phyloP scores from a whole-genome alignment of 192 early-diverging fungal species.

The Coemansia asiatica region DNA sequence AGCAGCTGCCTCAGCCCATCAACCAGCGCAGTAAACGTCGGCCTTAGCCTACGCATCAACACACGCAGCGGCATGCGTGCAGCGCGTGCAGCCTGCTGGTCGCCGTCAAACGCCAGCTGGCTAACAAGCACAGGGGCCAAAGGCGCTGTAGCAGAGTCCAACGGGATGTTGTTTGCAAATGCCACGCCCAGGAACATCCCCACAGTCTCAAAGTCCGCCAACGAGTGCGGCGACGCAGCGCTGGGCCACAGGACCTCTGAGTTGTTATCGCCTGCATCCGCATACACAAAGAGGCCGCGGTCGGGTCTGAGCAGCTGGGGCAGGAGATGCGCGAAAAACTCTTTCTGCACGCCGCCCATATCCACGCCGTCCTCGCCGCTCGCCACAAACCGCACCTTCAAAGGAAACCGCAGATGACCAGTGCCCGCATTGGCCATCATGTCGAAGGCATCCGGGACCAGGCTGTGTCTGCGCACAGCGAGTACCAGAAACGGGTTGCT shows the following conservation, averaged over 20 bases:
- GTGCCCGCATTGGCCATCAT: constrained; percentile 11
- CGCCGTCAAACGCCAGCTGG: constrained; percentile 50
- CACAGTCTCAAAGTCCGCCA: constrained; percentile 74
- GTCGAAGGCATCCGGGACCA: constrained; percentile 77
- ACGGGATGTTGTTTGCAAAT: constrained; percentile 78
- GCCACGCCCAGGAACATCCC: constrained; percentile 92
- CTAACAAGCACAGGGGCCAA: constrained; percentile 76
- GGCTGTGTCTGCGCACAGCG: constrained; percentile 64
- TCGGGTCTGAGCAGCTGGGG: constrained; percentile 68
- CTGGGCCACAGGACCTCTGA: constrained; percentile 77
- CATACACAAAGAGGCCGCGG: constrained; percentile 71
- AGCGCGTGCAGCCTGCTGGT: constrained; percentile 18
- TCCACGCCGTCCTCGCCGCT: constrained; percentile 93
- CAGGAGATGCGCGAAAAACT: constrained; percentile 84
- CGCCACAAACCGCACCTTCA: constrained; percentile 75
- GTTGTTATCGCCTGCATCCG: constrained; percentile 5
- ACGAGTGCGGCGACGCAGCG: constrained; percentile 58
- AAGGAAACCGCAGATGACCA: constrained; percentile 26
- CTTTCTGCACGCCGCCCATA: constrained; percentile 96
- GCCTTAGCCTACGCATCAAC: constrained; percentile 51
- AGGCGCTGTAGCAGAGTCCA: constrained; percentile 62
- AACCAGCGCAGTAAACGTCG: constrained; percentile 59
- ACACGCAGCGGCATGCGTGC: constrained; percentile 39
- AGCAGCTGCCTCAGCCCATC: constrained; percentile 78
- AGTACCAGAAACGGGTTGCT: constrained; percentile 74